These are phyloP conservation scores for Cudoniella acicularis DNA, from an alignment of 495 filamentous ascomycete species.

Conservation along the genomic window DNA sequence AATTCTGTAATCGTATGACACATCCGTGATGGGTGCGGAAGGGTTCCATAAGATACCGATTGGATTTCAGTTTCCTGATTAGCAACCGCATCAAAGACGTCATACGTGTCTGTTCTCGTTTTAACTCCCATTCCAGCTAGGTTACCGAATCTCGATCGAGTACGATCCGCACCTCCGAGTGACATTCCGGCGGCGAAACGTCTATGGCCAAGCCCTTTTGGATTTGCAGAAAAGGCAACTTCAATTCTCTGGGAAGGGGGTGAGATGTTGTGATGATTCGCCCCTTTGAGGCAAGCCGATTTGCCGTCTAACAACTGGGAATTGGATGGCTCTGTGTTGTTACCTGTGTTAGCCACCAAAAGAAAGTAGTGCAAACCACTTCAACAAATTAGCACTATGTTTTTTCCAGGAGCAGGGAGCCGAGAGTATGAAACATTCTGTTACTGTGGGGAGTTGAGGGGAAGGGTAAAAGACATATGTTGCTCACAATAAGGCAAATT, in stretches of 20 bases:
- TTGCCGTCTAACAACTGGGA: background rate
- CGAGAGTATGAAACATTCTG: too few species aligned
- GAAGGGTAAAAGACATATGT: too few species aligned
- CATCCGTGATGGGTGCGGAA: constrained; percentile 51
- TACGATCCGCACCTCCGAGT: constrained; percentile 3
- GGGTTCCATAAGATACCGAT: background rate
- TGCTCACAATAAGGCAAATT: constrained; percentile 89
- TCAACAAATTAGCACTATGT: too few species aligned
- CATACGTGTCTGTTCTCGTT: constrained; percentile 55
- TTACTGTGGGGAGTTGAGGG: too few species aligned
- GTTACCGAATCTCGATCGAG: constrained; percentile 23
- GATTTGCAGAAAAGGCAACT: constrained; percentile 16
- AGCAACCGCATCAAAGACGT: constrained; percentile 43
- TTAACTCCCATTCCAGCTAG: constrained; percentile 61
- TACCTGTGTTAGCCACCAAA: constrained; percentile 49
- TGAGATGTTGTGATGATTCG: too few species aligned
- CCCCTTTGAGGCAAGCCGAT: too few species aligned
- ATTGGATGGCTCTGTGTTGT: background rate
- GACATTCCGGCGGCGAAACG: constrained; percentile 23
- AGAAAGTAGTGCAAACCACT: constrained; percentile 82
- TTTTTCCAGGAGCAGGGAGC: too few species aligned
- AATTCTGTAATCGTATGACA: constrained; percentile 72
- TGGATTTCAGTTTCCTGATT: background rate
- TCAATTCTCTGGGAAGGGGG: background rate
- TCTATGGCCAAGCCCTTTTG: constrained; percentile 20